A percentile compares a stretch with the other conserved stretches of the same genome.
These are phyloP conservation scores for Pleomassaria siparia DNA, from an alignment of 2,329 filamentous ascomycete genomes.

Conservation along the genomic window DNA sequence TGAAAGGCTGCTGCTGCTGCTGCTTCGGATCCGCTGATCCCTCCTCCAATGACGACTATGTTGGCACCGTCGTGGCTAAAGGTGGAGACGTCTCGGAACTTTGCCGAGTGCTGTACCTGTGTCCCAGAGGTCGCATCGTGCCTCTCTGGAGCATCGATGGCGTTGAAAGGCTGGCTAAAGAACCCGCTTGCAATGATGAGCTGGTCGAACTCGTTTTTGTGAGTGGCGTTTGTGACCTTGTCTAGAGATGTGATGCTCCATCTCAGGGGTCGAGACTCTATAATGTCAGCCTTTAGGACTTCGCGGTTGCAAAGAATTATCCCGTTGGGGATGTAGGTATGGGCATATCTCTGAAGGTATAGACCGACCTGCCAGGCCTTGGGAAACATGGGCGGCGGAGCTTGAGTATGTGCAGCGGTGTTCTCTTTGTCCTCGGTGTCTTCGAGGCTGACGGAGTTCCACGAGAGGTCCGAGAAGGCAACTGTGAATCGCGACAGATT, in stretches of 20 bases:
- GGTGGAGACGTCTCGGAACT: constrained; percentile 25
- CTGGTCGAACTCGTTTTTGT: constrained; percentile 60
- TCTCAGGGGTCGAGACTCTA: constrained; percentile 11
- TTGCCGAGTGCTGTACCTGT: constrained; percentile 30
- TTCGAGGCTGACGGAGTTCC: constrained; percentile 54
- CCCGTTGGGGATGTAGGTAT: constrained; percentile 57
- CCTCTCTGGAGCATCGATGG: background rate
- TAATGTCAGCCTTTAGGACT: constrained; percentile 30
- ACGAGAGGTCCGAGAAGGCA: constrained; percentile 64
- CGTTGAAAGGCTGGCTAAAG: constrained; percentile 53
- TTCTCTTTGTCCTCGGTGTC: constrained; percentile 8
- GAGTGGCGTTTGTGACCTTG: constrained; percentile 9
- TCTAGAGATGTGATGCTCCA: constrained; percentile 27
- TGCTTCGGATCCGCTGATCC: constrained; percentile 81
- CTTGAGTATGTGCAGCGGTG: constrained; percentile 11
- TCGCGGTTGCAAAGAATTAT: constrained; percentile 53
- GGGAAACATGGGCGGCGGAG: constrained; percentile 64
- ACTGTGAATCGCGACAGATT: constrained; percentile 81
- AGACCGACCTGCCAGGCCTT: constrained; percentile 74
- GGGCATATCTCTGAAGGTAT: constrained; percentile 68
- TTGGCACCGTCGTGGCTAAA: constrained; percentile 51
- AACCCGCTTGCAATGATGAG: constrained; percentile 75
- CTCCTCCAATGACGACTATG: constrained; percentile 74
- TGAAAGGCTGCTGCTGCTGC: constrained; percentile 72
- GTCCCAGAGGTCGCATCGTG: background rate